Evolutionary conservation across 768 basidiomycete species (phyloP), one percentile per base, ranked within the genome.

Genomic region (Boletus rex-veris): DNA sequence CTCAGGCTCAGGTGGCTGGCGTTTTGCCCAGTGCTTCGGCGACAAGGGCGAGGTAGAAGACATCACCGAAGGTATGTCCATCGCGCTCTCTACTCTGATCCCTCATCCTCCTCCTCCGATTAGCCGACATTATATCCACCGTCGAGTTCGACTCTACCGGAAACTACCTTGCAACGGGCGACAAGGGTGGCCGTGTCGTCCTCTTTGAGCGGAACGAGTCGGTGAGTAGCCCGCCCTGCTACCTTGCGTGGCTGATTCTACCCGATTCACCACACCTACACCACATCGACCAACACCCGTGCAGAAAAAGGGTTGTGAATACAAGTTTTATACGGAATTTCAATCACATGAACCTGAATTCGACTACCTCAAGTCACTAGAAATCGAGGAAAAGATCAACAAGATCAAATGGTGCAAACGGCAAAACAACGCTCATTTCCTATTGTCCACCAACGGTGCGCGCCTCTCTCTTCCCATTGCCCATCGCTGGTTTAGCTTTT

Each of bases 331-430:
- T 73, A 99, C 97, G 48, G 97, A 99, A 75, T 97, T 98, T 71
- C 97, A 99, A 80, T 95, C 92, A 43, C 97, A 99, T 72, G 97
- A 99, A 72, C 97, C 97, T 51, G 97, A 99, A 73, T 99, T 99
- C 73, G 97, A 99, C 77, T 99, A 99, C 73, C 86, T 99, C 68
- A 99, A 99, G 80, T 97, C 93, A 21, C 80, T 99, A 63, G 97
- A 99, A 81, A 99, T 99, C 74, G 97, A 99, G 75, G 97, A 99
- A 82, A 99, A 99, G 88, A 99, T 99, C 80, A 99, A 99, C 80
- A 92, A 97, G 84, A 99, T 99, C 83, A 92, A 94, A 72, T 99
- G 97, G 97, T 98, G 95, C 80, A 94, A 87, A 78, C 84, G 97
- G 60, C 94, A 97, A 76, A 98, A 98, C 71, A 81, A 90, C 43